These are phyloP conservation scores for Globisporangium parvum DNA, from an alignment of 352 stramenopile species.

Conservation along the genomic window DNA sequence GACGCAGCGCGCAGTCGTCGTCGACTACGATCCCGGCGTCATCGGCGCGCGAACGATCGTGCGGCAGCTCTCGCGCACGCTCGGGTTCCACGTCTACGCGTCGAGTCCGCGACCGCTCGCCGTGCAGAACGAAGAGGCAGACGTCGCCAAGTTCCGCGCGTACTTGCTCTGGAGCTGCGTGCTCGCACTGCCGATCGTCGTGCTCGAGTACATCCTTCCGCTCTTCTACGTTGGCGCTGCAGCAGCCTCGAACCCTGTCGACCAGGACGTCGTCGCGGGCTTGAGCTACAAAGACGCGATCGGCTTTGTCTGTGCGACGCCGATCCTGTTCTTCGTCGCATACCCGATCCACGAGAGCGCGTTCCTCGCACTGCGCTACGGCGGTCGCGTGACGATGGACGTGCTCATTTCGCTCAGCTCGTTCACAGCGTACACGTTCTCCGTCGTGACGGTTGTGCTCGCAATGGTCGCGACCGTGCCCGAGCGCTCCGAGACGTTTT, in stretches of 20 bases:
- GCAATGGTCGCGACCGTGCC: conserved; percentile 16
- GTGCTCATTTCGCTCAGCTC: conserved; percentile 73
- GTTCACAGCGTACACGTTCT: conserved; percentile 65
- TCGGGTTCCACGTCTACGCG: conserved; percentile 43
- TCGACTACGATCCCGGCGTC: conserved; percentile 42
- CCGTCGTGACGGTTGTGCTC: conserved; percentile 26
- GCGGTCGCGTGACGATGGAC: conserved; percentile 67
- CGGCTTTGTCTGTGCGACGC: conserved; percentile 56
- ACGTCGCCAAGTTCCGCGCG: conserved; percentile 37
- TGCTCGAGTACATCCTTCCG: conserved; percentile 54
- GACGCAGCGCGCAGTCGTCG: conserved; percentile 20
- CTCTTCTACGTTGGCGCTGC: conserved; percentile 15
- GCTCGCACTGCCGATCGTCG: conserved; percentile 45
- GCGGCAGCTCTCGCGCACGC: conserved; percentile 23
- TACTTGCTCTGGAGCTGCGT: conserved; percentile 48
- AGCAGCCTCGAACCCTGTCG: conserved; percentile 16
- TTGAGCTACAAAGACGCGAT: conserved; percentile 49
- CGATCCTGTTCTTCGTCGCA: conserved; percentile 52
- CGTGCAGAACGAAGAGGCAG: conserved; percentile 24
- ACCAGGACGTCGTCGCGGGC: conserved; percentile 24
- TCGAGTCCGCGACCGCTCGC: conserved; percentile 41
- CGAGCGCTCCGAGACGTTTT: conserved; percentile 55
- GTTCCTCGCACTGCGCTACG: conserved; percentile 48
- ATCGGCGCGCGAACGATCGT: conserved; percentile 36
- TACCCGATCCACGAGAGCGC: conserved; percentile 70